These are phyloP conservation scores for Globisporangium paroecandrum DNA, from an alignment of 352 stramenopile genomes.

Conservation along the genomic window DNA sequence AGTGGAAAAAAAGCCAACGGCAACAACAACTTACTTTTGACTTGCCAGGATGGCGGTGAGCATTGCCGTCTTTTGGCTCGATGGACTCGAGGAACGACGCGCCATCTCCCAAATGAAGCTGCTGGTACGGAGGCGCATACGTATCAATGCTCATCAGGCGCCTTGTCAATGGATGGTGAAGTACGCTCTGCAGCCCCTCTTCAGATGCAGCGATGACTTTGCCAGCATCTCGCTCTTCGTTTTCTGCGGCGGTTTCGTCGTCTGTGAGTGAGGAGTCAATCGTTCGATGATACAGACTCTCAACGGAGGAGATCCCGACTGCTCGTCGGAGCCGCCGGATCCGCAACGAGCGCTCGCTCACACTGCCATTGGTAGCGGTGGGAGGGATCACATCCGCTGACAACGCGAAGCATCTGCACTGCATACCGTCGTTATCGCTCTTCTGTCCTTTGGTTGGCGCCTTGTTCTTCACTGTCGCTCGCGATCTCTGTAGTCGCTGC, in stretches of 20 bases:
- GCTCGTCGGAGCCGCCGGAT: slow-evolving; percentile 33
- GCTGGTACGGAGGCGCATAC: slow-evolving; percentile 36
- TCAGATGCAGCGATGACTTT: slow-evolving; percentile 19
- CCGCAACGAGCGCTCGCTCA: slow-evolving; percentile 23
- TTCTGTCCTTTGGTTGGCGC: slow-evolving; percentile 10
- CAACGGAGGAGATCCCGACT: slow-evolving; percentile 36
- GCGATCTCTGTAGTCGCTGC: slow-evolving; percentile 22
- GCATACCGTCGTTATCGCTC: not conserved
- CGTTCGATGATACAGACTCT: slow-evolving; percentile 41
- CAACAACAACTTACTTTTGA: not conserved
- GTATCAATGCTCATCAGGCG: slow-evolving; percentile 20
- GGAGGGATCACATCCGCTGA: slow-evolving; percentile 1
- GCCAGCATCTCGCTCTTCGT: slow-evolving; percentile 11
- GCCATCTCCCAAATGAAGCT: slow-evolving; percentile 31
- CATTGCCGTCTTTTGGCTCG: slow-evolving; percentile 22
- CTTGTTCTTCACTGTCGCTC: slow-evolving; percentile 16
- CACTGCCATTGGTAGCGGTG: not conserved
- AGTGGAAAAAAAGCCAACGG: not conserved
- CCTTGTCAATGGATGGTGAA: slow-evolving; percentile 26
- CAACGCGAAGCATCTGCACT: slow-evolving; percentile 42
- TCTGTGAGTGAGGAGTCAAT: slow-evolving; percentile 15
- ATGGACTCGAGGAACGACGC: slow-evolving; percentile 50
- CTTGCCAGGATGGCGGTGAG: not conserved
- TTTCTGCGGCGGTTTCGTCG: slow-evolving; percentile 24
- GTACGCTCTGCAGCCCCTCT: slow-evolving; percentile 22